Evolutionary conservation across 306 rosid species (phyloP), one percentile per base, ranked within the genome.

Genomic region (Macrotyloma uniflorum): DNA sequence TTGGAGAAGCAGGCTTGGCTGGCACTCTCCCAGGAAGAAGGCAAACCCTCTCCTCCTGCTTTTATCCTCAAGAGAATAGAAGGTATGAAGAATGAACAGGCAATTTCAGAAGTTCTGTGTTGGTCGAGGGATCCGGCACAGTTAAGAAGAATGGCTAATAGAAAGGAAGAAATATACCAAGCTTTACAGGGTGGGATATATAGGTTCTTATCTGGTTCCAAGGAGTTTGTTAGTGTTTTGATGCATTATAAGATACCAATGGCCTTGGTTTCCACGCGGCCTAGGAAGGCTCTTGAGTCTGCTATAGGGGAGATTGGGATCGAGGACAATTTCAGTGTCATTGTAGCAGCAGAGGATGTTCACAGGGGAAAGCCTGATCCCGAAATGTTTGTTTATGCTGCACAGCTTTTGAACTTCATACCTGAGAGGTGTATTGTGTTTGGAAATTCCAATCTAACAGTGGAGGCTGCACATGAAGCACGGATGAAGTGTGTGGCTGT

Each of bases 81-180:
- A 76, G 99, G 99, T 22, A 95, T 95, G 99, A 95, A 95, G 91
- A 93, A 87, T 47, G 99, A 95, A 40, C 99, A 95, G 46, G 98
- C 94, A 0, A 91, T 93, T 70, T 95, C 97, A 3, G 98, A 95
- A 69, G 99, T 95, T 59, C 85, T 95, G n/a, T 95, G 99, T 87
- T 95, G 99, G 99, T 88, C 97, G 2, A 87, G 99, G 85, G 98
- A 95, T 77, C 91, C 91, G 3, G 67, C 84, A 0, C 90, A 93
- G 71, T 5, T 90, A 57, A 89, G 93, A 86, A 88, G 94, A 83
- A 89, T 95, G 94, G 97, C 91, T 67, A 55, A 86, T 38, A 79
- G 97, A 73, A 93, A 83, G 87, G 99, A 95, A 77, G 98, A 90
- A 75, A 88, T 93, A 67, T 88, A 83, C 84, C 93, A 89, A 78